Evolutionary conservation across 2,329 filamentous ascomycete genomes (phyloP), one percentile per base, ranked within the genome.

Genomic region (Talaromyces piceae): DNA sequence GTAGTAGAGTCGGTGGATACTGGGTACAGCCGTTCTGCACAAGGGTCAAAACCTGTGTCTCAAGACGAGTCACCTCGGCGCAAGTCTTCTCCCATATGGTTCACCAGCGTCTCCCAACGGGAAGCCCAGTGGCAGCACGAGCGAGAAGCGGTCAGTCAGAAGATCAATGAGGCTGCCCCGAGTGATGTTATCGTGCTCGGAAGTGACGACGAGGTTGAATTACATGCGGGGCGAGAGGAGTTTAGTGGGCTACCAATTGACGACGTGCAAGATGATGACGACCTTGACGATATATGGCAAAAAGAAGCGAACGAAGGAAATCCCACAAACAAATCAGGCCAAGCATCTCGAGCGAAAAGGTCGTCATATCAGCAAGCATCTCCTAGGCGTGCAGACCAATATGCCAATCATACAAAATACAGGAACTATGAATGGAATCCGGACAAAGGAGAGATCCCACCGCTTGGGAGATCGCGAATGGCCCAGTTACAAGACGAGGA

Each of bases 281-380:
- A 64, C 12, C 69, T 68, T 51, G 69, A 68, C 47, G 73, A 76
- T 49, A 75, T 76, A 25, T 76, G 73, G 73, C 72, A 75, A 55
- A 67, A 70, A 56, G 69, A 73, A 56, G 68, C 70, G 37, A 61
- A 63, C n/a, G 67, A 63, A 39, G 58, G 64, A 18, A 56, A 61
- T 9, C 64, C 64, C 11, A 59, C 64, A 49, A 59, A 44, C 20
- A 37, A 56, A 26, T 61, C 59, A 13, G 57, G 58, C 47, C 54
- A 59, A 27, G 49, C 56, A 45, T 46, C 52, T 33, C 48, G 57
- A 54, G n/a, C 54, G 57, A 13, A 57, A 61, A 54, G 59, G 26
- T 56, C 53, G 12, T 55, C 56, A 12, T 49, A 59, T 47, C 58
- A 58, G 3, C 9, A 18, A 43, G 39, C 31, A 11, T 41, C 30